A percentile compares a stretch with the other conserved stretches of the same genome.
phyloP scores from a whole-genome alignment of 2,329 filamentous ascomycete genomes.

The Daldinia eschscholtzii region DNA sequence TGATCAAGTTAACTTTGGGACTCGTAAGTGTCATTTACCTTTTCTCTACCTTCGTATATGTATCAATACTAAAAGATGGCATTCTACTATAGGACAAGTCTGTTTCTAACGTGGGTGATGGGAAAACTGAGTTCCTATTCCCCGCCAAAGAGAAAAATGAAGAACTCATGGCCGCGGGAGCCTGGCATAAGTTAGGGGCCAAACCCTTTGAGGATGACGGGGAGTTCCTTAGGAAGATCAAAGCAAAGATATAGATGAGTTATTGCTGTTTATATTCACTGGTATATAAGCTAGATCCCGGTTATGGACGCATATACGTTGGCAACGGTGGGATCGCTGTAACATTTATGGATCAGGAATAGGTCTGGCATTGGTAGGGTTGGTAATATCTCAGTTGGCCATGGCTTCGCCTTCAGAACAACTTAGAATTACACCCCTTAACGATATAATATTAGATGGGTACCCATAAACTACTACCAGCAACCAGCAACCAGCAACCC shows the following conservation, averaged over 20 bases:
- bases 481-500: not conserved
- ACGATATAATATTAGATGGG: not conserved
- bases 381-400: not conserved
- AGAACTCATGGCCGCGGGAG: slow-evolving; percentile 58
- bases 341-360: not conserved
- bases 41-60: not conserved
- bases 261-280: not conserved
- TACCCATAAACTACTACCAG: not conserved
- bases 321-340: not conserved
- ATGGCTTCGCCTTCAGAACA: not conserved
- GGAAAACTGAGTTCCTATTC: slow-evolving; percentile 59
- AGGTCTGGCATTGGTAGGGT: not conserved
- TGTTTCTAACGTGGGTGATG: slow-evolving; percentile 59
- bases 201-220: slow-evolving; percentile 59
- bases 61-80: not conserved
- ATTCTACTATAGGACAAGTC: slow-evolving; percentile 58
- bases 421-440: not conserved
- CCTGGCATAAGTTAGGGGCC: slow-evolving; percentile 60
- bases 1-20: slow-evolving; percentile 67
- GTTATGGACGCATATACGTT: not conserved
- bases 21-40: slow-evolving; percentile 55
- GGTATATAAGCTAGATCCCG: not conserved
- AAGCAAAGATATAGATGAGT: slow-evolving; percentile 31
- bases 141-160: slow-evolving; percentile 57
- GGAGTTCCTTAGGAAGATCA: slow-evolving; percentile 33